Percentiles rank a stretch among this genome's conserved stretches.
These are phyloP conservation scores for Inonotus obliquus DNA, from an alignment of 1,284 basidiomycete species.

Conservation along the genomic window DNA sequence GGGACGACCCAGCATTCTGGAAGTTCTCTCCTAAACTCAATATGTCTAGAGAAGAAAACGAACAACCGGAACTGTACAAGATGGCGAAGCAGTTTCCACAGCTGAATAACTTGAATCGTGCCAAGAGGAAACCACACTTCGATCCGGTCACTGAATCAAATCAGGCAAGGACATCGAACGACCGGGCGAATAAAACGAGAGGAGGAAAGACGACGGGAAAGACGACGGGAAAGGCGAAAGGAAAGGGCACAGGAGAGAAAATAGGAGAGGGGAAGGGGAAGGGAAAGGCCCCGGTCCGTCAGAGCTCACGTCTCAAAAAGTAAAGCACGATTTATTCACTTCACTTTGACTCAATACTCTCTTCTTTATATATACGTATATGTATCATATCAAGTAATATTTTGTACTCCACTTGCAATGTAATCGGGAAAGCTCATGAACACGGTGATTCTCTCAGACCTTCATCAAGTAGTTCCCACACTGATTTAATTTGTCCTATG, in stretches of 20 bases:
- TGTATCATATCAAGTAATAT: too few species aligned
- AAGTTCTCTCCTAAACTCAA: too few species aligned
- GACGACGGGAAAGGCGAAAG: neutral
- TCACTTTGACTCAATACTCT: too few species aligned
- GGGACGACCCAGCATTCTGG: neutral
- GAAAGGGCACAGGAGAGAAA: too few species aligned
- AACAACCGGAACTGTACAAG: neutral
- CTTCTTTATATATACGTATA: too few species aligned
- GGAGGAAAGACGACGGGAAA: neutral
- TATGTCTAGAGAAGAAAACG: neutral
- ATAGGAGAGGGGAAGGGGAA: too few species aligned
- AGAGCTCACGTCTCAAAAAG: neutral
- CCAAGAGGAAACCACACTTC: neutral
- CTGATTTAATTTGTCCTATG: too few species aligned
- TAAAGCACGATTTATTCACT: too few species aligned
- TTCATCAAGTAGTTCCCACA: too few species aligned
- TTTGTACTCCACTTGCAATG: too few species aligned
- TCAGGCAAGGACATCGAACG: neutral
- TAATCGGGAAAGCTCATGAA: too few species aligned
- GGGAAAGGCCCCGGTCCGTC: neutral
- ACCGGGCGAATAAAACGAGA: neutral
- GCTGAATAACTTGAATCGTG: neutral
- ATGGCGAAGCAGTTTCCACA: neutral
- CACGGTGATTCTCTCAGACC: too few species aligned
- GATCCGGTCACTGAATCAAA: neutral